Percentiles rank a stretch among this genome's conserved stretches.
These are phyloP conservation scores for Penicillium sp. DNA, from an alignment of 2,329 filamentous ascomycete genomes.

Conservation along the genomic window DNA sequence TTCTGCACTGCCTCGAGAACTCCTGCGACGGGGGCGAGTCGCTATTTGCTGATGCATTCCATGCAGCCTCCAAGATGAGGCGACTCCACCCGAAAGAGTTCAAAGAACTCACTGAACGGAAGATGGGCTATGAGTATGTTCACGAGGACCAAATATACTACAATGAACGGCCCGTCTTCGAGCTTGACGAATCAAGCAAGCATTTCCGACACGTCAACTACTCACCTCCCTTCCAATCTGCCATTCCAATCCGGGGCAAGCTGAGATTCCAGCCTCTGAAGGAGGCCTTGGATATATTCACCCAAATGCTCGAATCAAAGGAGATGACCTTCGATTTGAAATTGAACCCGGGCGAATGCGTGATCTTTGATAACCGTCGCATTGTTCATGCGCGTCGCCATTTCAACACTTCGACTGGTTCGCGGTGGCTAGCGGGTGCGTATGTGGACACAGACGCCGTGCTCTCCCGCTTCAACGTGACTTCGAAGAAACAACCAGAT, in stretches of 20 bases:
- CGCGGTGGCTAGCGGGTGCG: slow-evolving; percentile 80
- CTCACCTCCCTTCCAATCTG: slow-evolving; percentile 77
- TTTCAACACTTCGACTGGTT: slow-evolving; percentile 66
- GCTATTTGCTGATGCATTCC: slow-evolving; percentile 76
- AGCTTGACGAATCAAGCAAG: slow-evolving; percentile 22
- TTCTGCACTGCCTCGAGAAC: slow-evolving; percentile 87
- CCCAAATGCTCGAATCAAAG: slow-evolving; percentile 56
- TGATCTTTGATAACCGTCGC: slow-evolving; percentile 86
- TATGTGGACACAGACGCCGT: slow-evolving; percentile 74
- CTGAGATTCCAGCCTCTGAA: not conserved
- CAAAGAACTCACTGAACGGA: slow-evolving; percentile 42
- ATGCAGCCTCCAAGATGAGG: slow-evolving; percentile 49
- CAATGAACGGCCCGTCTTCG: slow-evolving; percentile 58
- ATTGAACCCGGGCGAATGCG: slow-evolving; percentile 79
- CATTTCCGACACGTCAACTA: slow-evolving; percentile 58
- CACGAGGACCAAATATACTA: slow-evolving; percentile 65
- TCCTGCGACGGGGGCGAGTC: slow-evolving; percentile 78
- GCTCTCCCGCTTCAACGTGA: slow-evolving; percentile 46
- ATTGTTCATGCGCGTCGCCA: slow-evolving; percentile 79
- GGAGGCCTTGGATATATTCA: slow-evolving; percentile 47
- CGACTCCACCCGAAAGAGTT: slow-evolving; percentile 12
- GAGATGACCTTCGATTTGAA: slow-evolving; percentile 66
- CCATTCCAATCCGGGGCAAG: slow-evolving; percentile 33
- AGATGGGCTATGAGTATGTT: slow-evolving; percentile 67
- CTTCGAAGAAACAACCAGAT: slow-evolving; percentile 27